Percentiles rank a stretch among this genome's conserved stretches.
These are phyloP conservation scores for Rosa chinensis DNA, from an alignment of 306 rosid genomes.

Conservation along the genomic window DNA sequence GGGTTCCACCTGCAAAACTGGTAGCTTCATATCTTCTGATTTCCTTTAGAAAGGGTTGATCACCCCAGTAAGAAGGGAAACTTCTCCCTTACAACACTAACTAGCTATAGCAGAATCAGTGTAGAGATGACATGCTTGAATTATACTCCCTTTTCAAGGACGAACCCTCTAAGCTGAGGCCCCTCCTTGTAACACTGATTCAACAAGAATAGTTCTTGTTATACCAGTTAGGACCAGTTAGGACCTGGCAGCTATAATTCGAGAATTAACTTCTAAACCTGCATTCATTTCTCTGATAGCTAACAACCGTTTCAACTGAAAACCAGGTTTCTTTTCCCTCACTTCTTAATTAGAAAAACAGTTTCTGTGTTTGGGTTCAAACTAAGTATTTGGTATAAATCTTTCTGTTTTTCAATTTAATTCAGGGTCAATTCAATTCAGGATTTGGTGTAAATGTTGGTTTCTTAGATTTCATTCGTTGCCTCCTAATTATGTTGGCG, in stretches of 20 bases:
- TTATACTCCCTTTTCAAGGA: too few relatives aligned
- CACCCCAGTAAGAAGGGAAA: too few relatives aligned
- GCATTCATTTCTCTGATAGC: not conserved
- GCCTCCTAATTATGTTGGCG: not conserved
- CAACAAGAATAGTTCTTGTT: not conserved
- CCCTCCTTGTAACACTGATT: too few relatives aligned
- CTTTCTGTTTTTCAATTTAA: not conserved
- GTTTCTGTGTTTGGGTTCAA: not conserved
- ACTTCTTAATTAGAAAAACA: not conserved
- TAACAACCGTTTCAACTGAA: not conserved
- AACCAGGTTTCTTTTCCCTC: not conserved
- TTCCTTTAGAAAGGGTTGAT: too few relatives aligned
- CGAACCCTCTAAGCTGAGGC: too few relatives aligned
- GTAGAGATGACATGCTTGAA: too few relatives aligned
- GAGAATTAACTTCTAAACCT: not conserved
- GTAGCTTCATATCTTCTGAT: too few relatives aligned
- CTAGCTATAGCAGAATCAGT: too few relatives aligned
- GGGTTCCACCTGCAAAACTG: too few relatives aligned
- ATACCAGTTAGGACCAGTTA: not conserved
- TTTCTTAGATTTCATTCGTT: not conserved
- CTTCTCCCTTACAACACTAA: too few relatives aligned
- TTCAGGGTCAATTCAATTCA: not conserved
- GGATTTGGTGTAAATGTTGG: not conserved
- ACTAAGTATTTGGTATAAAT: not conserved
- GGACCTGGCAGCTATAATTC: not conserved